Conservation (phyloP, 495 filamentous ascomycete species). For the Annulohypoxylon nitens region DNA sequence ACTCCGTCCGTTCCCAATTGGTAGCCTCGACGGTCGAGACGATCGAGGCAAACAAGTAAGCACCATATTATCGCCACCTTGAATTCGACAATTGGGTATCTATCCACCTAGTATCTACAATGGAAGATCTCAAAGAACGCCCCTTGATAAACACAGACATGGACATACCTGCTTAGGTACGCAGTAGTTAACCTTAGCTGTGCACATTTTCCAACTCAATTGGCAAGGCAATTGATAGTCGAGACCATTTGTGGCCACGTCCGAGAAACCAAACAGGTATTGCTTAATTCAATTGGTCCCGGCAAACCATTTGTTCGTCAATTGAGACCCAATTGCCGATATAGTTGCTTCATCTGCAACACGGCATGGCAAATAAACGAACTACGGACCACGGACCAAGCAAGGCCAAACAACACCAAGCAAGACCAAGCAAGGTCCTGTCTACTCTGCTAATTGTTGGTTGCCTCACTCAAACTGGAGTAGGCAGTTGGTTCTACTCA, state of each 20-base stretch:
- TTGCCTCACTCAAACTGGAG: conserved; percentile 35
- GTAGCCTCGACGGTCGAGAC: conserved; percentile 1
- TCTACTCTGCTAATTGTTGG: conserved; percentile 4
- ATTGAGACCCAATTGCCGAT: conserved; percentile 44
- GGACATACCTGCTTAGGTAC: neutral
- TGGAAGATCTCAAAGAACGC: neutral
- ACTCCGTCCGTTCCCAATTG: conserved; percentile 14
- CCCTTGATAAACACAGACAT: neutral
- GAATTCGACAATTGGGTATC: neutral
- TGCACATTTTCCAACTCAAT: conserved; percentile 26
- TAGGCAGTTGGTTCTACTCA: conserved; percentile 20
- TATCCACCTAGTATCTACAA: neutral
- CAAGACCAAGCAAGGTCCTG: too few relatives aligned
- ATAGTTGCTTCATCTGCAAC: conserved; percentile 27
- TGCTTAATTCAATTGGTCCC: conserved; percentile 33
- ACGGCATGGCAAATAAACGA: conserved; percentile 19
- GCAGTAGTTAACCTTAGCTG: conserved; percentile 6
- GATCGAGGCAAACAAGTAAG: conserved; percentile 12
- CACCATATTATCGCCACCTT: conserved; percentile 3
- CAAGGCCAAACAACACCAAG: conserved; percentile 3
- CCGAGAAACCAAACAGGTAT: conserved; percentile 8
- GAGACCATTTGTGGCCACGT: neutral
- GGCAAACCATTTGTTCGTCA: conserved; percentile 19
- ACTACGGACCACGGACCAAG: conserved; percentile 5
- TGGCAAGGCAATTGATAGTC: conserved; percentile 6